Base-by-base conservation (phyloP, 2,329 filamentous ascomycete species). In the Colletotrichum sp. region DNA sequence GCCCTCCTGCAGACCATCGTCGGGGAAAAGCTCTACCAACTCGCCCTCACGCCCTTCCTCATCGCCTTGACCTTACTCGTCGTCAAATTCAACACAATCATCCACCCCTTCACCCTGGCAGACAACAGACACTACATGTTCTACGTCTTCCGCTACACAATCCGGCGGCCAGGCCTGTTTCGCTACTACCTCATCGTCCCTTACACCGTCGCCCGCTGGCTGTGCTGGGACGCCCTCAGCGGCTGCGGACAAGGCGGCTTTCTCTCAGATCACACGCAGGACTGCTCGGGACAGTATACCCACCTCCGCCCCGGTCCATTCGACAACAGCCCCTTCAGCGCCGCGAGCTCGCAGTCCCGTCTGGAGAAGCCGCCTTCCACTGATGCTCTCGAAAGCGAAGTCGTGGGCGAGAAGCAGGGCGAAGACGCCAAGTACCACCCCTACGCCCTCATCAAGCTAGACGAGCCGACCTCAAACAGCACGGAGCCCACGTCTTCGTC, bases 91-190 rank as follows among this genome's bases (percentile, higher is more conserved):
- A 99, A 98, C 88, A 99, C 97, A 39, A 94, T 98, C 77, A 91
- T 99, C 59, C 97, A 99, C 82, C 96, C 97, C 0, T 99, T 99
- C 83, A 98, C 96, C 0, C 90, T 99, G 1, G 97, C 97, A 39
- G 97, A 99, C 84, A 99, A 99, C 84, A 90, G 97, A 4, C 97
- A 99, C 84, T 99, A 98, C 87, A 94, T 98, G 83, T 99, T 99
- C 85, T 99, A 99, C 86, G 88, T 98, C 76, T 99, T 99, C 88
- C 93, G 96, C 2, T 92, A 96, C 81, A 93, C 94, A 8, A 93
- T 99, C 49, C 90, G 94, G 4, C 89, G 89, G 8, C 91, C 95
- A 57, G 87, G 88, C 2, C 85, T 87, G 21, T 85, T 95, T 68
- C 93, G 93, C 44, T 96, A 95, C 80, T 84, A 90, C 1, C 92